Conservation (phyloP, 2,329 filamentous ascomycete genomes). For the Cladorrhinum sp. region DNA sequence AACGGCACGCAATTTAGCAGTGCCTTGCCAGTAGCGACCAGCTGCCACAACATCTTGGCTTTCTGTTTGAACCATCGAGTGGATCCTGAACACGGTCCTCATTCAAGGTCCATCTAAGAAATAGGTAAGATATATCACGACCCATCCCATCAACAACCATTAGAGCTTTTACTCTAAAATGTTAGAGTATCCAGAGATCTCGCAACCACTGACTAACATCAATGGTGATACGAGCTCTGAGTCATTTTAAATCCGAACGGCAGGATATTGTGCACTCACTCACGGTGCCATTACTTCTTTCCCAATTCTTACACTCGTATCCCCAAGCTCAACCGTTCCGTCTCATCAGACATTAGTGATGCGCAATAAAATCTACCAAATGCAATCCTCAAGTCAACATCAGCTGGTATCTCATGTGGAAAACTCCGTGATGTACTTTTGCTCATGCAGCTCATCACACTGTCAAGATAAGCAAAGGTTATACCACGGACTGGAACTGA, state of each 20-base stretch:
- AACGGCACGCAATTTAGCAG: not conserved
- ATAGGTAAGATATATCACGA: too few relatives aligned
- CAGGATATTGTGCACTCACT: not conserved
- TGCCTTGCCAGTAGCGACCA: not conserved
- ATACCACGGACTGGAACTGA: too few relatives aligned
- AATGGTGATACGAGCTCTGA: not conserved
- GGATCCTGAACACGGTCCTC: not conserved
- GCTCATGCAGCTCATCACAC: too few relatives aligned
- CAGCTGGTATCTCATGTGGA: too few relatives aligned
- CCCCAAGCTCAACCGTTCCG: not conserved
- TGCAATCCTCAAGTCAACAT: not conserved
- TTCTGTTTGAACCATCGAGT: not conserved
- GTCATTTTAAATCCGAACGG: not conserved
- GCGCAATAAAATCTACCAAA: not conserved
- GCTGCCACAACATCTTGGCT: not conserved
- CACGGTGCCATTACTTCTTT: not conserved
- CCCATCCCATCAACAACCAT: not conserved
- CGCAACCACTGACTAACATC: too few relatives aligned
- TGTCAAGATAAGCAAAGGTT: too few relatives aligned
- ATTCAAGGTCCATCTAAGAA: not conserved
- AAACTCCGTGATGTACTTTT: too few relatives aligned
- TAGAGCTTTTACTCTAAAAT: not conserved
- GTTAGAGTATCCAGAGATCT: not conserved
- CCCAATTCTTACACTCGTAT: constrained; percentile 2
- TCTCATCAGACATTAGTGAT: not conserved